These are phyloP conservation scores for Xylariaceae sp. DNA, from an alignment of 2,329 filamentous ascomycete species.

Conservation along the genomic window DNA sequence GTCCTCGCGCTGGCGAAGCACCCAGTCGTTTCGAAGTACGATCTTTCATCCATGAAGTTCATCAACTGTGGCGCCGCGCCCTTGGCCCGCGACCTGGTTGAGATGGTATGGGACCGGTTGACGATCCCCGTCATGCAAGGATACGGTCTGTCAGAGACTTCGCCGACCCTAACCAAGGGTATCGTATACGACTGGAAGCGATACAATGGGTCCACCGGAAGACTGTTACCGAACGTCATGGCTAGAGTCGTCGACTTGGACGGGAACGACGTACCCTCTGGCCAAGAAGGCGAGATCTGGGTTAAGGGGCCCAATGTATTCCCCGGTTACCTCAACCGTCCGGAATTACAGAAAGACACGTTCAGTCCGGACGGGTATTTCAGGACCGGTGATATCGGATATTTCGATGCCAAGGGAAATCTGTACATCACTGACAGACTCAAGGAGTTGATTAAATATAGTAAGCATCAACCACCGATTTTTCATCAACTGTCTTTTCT, in stretches of 20 bases:
- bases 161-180: conserved; percentile 71
- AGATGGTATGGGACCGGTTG: conserved; percentile 67
- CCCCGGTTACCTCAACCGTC: conserved; percentile 70
- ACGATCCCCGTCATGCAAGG: conserved; percentile 83
- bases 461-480: conserved; percentile 33
- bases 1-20: conserved; percentile 75
- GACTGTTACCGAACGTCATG: conserved; percentile 70
- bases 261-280: conserved; percentile 50
- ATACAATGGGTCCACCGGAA: conserved; percentile 72
- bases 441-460: conserved; percentile 61
- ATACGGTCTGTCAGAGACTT: conserved; percentile 85
- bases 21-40: conserved; percentile 71
- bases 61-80: conserved; percentile 86
- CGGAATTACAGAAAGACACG: conserved; percentile 62
- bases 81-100: conserved; percentile 71
- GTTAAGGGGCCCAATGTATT: conserved; percentile 77
- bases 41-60: conserved; percentile 73
- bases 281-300: conserved; percentile 65
- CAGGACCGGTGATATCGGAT: conserved; percentile 83
- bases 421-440: conserved; percentile 87
- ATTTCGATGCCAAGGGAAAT: conserved; percentile 69
- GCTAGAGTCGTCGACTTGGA: conserved; percentile 71
- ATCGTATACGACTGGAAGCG: conserved; percentile 69
- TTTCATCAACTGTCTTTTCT: no score
- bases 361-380: conserved; percentile 78